A percentile compares a stretch with the other conserved stretches of the same genome.
Conservation (phyloP, 164 flowering plant species). For the Stephania yunnanensis region DNA sequence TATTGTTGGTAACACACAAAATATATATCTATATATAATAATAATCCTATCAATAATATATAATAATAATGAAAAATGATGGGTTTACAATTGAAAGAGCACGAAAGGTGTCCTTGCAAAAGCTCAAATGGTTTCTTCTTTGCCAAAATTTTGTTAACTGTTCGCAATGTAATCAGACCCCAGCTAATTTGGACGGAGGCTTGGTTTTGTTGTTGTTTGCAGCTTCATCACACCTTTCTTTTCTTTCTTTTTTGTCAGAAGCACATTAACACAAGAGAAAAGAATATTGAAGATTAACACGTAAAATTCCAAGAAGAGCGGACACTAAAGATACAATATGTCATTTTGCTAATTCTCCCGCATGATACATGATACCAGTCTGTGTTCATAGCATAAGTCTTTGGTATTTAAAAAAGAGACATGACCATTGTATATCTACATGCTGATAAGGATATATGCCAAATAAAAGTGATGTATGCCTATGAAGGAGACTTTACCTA, state of each 20-base stretch:
- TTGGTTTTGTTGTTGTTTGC: too few species aligned
- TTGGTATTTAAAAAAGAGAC: not conserved
- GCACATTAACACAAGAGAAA: not conserved
- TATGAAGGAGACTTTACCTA: slow-evolving; percentile 34
- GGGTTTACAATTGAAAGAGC: not conserved
- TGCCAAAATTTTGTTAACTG: not conserved
- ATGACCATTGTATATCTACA: not conserved
- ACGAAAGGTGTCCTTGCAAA: not conserved
- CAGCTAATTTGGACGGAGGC: too few species aligned
- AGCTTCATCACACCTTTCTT: not conserved
- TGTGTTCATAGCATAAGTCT: not conserved
- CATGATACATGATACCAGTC: not conserved
- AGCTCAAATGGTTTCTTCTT: not conserved
- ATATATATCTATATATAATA: too few species aligned
- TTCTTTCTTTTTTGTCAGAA: not conserved
- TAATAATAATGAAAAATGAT: not conserved
- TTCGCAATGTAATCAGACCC: not conserved
- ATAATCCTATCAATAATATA: too few species aligned
- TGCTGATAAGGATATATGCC: not conserved
- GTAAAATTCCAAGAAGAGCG: not conserved
- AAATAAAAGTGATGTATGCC: not conserved
- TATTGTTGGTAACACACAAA: too few species aligned
- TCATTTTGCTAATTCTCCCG: not conserved
- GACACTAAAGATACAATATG: not conserved
- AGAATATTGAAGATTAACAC: not conserved